These are phyloP conservation scores for Raphanus hybrid DNA, from an alignment of 441 rosid species.

Conservation along the genomic window DNA sequence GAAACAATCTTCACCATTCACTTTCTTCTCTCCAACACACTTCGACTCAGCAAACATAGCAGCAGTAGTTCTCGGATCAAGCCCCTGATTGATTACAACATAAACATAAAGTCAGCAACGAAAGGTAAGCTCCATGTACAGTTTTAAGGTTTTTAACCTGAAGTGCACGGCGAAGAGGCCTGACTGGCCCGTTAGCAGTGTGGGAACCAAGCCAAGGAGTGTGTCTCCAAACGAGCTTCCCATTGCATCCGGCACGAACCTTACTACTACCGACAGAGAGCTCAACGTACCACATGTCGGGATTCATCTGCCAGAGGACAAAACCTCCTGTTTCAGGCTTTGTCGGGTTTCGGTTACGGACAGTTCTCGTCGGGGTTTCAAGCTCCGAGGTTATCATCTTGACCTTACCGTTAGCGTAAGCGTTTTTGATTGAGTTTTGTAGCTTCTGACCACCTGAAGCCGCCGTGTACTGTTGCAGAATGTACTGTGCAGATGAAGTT, in stretches of 20 bases:
- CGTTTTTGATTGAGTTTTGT: conserved; percentile 72
- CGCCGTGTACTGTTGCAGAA: conserved; percentile 91
- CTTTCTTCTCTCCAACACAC: conserved; percentile 82
- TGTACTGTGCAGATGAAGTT: conserved; percentile 91
- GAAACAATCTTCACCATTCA: conserved; percentile 91
- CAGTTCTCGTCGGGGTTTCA: conserved; percentile 75
- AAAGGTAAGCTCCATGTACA: background rate
- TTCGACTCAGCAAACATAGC: conserved; percentile 78
- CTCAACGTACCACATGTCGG: conserved; percentile 97
- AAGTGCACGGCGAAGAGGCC: conserved; percentile 95
- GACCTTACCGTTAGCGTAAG: conserved; percentile 89
- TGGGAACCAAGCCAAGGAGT: conserved; percentile 97
- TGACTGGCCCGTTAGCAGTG: conserved; percentile 89
- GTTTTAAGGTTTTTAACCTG: conserved; percentile 55
- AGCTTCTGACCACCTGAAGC: conserved; percentile 86
- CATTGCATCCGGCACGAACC: conserved; percentile 96
- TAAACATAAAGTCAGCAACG: conserved; percentile 13
- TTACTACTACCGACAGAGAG: conserved; percentile 88
- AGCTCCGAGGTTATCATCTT: conserved; percentile 81
- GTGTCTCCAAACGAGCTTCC: conserved; percentile 95
- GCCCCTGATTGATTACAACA: conserved; percentile 55
- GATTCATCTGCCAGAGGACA: conserved; percentile 98
- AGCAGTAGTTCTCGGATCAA: conserved; percentile 87
- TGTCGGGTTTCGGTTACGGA: conserved; percentile 56
- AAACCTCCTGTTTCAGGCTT: conserved; percentile 81